Evolutionary conservation across 495 filamentous ascomycete genomes (phyloP).

Genomic region (Sporormia fimetaria): DNA sequence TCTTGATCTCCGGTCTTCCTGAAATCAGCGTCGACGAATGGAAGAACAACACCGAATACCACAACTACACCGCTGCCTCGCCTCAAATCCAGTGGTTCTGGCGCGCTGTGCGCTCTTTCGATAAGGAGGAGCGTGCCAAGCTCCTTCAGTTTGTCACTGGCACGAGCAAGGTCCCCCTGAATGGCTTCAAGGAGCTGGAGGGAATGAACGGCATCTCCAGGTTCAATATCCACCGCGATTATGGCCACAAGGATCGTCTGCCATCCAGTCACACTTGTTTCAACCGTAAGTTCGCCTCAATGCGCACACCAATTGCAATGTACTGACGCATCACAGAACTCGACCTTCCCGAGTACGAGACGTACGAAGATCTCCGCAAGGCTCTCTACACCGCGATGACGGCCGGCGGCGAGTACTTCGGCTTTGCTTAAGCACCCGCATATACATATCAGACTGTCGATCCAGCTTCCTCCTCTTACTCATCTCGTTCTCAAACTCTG

Average conservation of each 20-base stretch:
- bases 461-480: no score
- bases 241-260: slow-evolving; percentile 92
- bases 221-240: slow-evolving; percentile 98
- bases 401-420: slow-evolving; percentile 92
- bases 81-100: slow-evolving; percentile 99
- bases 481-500: no score
- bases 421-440: slow-evolving; percentile 64
- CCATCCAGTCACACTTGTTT: slow-evolving; percentile 98
- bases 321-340: slow-evolving; percentile 54
- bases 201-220: slow-evolving; percentile 97
- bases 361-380: slow-evolving; percentile 78
- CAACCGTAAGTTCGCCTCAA: slow-evolving; percentile 66
- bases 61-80: slow-evolving; percentile 90
- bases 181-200: slow-evolving; percentile 97
- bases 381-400: slow-evolving; percentile 91
- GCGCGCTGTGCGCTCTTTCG: slow-evolving; percentile 93
- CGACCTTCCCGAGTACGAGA: slow-evolving; percentile 97
- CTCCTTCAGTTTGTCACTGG: slow-evolving; percentile 97
- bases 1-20: slow-evolving; percentile 91
- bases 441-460: background rate
- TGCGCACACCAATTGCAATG: slow-evolving; percentile 25
- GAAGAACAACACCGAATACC: slow-evolving; percentile 97
- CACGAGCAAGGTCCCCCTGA: slow-evolving; percentile 95
- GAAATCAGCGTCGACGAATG: slow-evolving; percentile 98
- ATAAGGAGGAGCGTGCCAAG: slow-evolving; percentile 97